Percentiles rank a stretch among this genome's conserved stretches.
phyloP scores from a whole-genome alignment of 2,329 filamentous ascomycete genomes.

The Aspergillus pseudoviridinutans region DNA sequence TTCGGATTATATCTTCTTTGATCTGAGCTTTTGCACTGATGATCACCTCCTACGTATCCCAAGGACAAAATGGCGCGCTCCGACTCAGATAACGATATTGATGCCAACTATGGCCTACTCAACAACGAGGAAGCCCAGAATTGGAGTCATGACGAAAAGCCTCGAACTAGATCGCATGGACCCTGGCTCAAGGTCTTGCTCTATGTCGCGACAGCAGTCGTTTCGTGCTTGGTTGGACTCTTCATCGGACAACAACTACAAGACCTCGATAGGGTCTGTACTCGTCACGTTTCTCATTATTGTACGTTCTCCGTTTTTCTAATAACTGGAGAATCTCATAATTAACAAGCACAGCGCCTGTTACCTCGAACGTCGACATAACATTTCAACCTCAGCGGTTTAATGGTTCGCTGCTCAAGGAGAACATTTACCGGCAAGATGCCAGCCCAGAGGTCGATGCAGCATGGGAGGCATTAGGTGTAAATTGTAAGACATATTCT shows the following conservation, averaged over 20 bases:
- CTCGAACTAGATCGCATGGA: neutral
- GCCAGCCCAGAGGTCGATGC: slow-evolving; percentile 53
- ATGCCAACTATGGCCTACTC: slow-evolving; percentile 2
- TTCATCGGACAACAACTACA: slow-evolving; percentile 9
- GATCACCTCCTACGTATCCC: neutral
- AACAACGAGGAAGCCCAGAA: slow-evolving; percentile 1
- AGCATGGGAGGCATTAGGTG: slow-evolving; percentile 53
- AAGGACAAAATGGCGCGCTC: neutral
- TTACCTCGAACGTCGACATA: slow-evolving; percentile 40
- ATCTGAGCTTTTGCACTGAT: neutral
- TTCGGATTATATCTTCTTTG: neutral
- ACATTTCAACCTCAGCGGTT: slow-evolving; percentile 44
- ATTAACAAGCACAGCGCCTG: slow-evolving; percentile 23
- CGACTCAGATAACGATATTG: neutral
- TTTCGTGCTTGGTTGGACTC: slow-evolving; percentile 18
- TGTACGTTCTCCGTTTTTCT: slow-evolving; percentile 13
- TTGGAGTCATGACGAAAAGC: slow-evolving; percentile 2
- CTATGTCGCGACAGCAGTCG: slow-evolving; percentile 8
- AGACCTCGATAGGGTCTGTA: slow-evolving; percentile 20
- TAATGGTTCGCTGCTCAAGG: slow-evolving; percentile 55
- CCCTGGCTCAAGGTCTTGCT: slow-evolving; percentile 10
- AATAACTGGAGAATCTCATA: too few species aligned
- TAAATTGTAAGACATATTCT: slow-evolving; percentile 44
- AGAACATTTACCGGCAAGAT: slow-evolving; percentile 51
- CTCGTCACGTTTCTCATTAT: slow-evolving; percentile 20